Conservation (phyloP, 805 yeast genomes). For the Myxozyma udenii region DNA sequence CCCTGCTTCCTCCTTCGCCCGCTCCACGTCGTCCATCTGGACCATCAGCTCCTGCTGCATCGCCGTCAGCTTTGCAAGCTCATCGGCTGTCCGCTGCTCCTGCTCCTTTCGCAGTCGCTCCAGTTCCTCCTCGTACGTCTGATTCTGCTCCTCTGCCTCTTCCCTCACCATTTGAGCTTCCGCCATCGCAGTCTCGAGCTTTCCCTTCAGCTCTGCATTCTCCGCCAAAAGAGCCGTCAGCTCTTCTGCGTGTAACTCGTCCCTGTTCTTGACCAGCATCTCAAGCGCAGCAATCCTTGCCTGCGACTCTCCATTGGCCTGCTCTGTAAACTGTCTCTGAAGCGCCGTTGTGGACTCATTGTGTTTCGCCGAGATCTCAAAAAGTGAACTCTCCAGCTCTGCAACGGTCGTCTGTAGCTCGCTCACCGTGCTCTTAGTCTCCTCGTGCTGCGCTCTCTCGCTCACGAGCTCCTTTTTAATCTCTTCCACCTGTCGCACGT, state of each 20-base stretch:
- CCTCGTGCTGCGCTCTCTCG: too few relatives aligned
- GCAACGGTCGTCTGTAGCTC: slow-evolving; percentile 8
- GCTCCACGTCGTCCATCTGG: not conserved
- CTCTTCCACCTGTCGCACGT: too few relatives aligned
- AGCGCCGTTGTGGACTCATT: not conserved
- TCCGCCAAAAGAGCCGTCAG: not conserved
- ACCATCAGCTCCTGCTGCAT: not conserved
- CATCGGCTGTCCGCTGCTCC: not conserved
- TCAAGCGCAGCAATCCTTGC: not conserved
- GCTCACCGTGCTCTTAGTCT: not conserved
- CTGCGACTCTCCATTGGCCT: not conserved
- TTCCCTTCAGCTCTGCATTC: not conserved
- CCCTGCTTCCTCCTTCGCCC: not conserved
- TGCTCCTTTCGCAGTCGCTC: not conserved
- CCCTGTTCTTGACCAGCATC: not conserved
- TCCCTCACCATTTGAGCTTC: not conserved
- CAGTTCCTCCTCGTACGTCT: not conserved
- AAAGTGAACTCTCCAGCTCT: slow-evolving; percentile 10
- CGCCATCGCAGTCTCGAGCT: not conserved
- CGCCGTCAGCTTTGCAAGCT: not conserved
- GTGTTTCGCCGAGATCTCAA: slow-evolving; percentile 13
- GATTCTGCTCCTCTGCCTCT: not conserved
- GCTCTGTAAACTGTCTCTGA: not conserved
- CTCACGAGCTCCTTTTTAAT: too few relatives aligned
- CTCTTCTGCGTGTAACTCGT: not conserved